Conservation (phyloP, 2,329 filamentous ascomycete species). For the Scedosporium boydii region DNA sequence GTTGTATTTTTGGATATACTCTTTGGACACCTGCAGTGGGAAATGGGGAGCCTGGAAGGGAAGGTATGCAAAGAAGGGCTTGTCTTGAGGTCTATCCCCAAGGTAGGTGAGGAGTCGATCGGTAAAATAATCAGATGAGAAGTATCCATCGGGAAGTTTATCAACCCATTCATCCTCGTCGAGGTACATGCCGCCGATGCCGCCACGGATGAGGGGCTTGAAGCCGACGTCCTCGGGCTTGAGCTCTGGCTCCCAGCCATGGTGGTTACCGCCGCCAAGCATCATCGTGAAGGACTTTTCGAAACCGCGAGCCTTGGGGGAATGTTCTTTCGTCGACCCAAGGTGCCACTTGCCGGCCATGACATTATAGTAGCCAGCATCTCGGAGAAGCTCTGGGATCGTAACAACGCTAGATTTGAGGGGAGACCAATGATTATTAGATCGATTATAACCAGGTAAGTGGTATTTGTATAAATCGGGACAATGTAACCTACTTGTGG, state of each 20-base stretch:
- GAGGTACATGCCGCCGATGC: conserved; percentile 1
- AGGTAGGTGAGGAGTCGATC: conserved; percentile 34
- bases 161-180: conserved; percentile 11
- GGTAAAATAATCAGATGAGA: conserved; percentile 34
- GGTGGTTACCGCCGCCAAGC: conserved; percentile 40
- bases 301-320: conserved; percentile 42
- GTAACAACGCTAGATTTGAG: conserved; percentile 43
- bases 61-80: conserved; percentile 18
- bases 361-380: conserved; percentile 45
- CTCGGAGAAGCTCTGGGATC: conserved; percentile 43
- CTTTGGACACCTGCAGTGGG: conserved; percentile 38
- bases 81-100: conserved; percentile 14
- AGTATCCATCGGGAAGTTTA: conserved; percentile 32
- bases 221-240: background rate
- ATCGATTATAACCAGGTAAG: conserved; percentile 34
- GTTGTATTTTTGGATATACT: conserved; percentile 35
- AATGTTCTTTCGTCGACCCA: conserved; percentile 35
- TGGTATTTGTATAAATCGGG: conserved; percentile 15
- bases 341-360: conserved; percentile 52
- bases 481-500: background rate
- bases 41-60: conserved; percentile 34
- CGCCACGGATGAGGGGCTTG: background rate
- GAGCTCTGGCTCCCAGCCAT: conserved; percentile 17
- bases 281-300: conserved; percentile 43
- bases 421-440: conserved; percentile 27